Conservation (phyloP, 345 rosid genomes). For the Luvunga scandens region DNA sequence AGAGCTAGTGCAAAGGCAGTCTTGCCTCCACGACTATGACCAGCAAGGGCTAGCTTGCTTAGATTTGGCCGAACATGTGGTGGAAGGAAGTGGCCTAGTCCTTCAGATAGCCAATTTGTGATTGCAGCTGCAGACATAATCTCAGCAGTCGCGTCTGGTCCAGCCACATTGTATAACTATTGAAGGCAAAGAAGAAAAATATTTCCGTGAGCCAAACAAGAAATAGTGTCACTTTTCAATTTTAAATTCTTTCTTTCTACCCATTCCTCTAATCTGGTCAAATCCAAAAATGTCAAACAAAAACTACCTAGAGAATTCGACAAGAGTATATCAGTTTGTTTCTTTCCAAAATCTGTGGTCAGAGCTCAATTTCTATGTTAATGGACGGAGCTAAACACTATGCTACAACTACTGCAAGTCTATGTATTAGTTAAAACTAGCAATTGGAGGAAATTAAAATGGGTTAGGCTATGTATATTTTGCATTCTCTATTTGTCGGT, state of each 20-base stretch:
- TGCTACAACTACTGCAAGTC: not conserved
- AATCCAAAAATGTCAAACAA: not conserved
- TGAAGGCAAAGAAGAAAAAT: constrained; percentile 1
- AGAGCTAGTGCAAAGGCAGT: constrained; percentile 72
- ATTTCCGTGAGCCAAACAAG: not conserved
- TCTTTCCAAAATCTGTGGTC: not conserved
- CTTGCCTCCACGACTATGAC: constrained; percentile 94
- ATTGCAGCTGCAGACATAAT: constrained; percentile 51
- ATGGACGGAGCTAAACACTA: not conserved
- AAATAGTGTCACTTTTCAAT: not conserved
- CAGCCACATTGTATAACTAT: constrained; percentile 69
- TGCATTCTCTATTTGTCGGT: not conserved
- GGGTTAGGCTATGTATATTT: not conserved
- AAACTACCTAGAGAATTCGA: not conserved
- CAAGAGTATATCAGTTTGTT: not conserved
- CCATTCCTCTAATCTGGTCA: not conserved
- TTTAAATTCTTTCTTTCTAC: not conserved
- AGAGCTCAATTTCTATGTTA: not conserved
- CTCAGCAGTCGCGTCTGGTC: constrained; percentile 65
- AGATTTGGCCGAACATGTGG: constrained; percentile 50
- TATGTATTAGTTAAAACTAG: not conserved
- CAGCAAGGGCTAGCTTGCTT: constrained; percentile 59
- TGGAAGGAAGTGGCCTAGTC: constrained; percentile 53
- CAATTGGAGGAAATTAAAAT: not conserved
- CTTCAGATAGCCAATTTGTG: constrained; percentile 55